These are phyloP conservation scores for Rhododendron vialii DNA, from an alignment of 148 eudicot genomes.

Conservation along the genomic window DNA sequence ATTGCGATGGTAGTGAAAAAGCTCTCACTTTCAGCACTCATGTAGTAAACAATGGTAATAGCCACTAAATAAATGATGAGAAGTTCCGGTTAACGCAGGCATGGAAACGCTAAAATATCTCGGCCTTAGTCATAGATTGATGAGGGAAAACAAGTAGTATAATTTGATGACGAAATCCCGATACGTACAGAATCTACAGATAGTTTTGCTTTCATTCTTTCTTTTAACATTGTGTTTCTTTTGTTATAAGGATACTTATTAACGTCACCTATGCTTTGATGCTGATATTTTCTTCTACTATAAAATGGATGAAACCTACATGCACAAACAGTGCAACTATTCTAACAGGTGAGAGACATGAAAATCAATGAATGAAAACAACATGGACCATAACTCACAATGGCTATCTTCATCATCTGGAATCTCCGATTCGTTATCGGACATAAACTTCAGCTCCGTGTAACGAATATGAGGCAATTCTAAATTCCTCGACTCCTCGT, in stretches of 20 bases:
- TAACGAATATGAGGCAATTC: slow-evolving; percentile 50
- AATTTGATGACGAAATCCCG: neutral
- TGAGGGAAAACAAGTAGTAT: neutral
- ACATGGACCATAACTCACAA: neutral
- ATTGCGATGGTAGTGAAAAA: too few relatives aligned
- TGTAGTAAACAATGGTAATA: too few relatives aligned
- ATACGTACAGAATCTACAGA: neutral
- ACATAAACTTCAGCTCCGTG: slow-evolving; percentile 45
- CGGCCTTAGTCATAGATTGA: neutral
- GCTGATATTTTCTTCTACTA: too few relatives aligned
- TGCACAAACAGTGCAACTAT: neutral
- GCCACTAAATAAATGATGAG: too few relatives aligned
- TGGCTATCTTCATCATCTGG: slow-evolving; percentile 36
- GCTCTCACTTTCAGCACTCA: too few relatives aligned
- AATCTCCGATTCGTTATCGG: slow-evolving; percentile 29
- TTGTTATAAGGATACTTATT: neutral
- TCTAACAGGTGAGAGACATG: neutral
- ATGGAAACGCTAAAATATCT: too few relatives aligned
- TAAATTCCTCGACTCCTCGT: slow-evolving; percentile 46
- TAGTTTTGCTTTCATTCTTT: neutral
- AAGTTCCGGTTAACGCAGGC: too few relatives aligned
- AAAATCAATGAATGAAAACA: neutral
- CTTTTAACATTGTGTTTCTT: neutral
- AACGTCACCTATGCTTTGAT: neutral
- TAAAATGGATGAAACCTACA: too few relatives aligned